A percentile compares a stretch with the other conserved stretches of the same genome.
phyloP scores from a whole-genome alignment of 768 basidiomycete genomes.

The Auricularia sp. region DNA sequence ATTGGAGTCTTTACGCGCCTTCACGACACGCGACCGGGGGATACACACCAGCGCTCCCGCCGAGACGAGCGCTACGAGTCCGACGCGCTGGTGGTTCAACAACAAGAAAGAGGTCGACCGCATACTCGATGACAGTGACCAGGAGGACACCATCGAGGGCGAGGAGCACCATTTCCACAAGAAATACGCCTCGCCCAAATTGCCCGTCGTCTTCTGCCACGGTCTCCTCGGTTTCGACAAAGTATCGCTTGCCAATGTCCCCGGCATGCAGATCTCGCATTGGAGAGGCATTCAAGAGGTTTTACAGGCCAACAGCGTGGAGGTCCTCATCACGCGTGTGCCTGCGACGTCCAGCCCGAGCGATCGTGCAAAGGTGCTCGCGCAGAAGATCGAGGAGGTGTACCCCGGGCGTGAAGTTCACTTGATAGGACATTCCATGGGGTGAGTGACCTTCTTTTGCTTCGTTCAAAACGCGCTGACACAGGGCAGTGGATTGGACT shows the following conservation, averaged over 20 bases:
- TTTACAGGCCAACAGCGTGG: slow-evolving; percentile 75
- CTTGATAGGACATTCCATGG: slow-evolving; percentile 48
- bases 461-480: slow-evolving; percentile 20
- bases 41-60: slow-evolving; percentile 12
- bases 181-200: slow-evolving; percentile 67
- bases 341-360: slow-evolving; percentile 85
- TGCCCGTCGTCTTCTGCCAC: slow-evolving; percentile 92
- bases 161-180: slow-evolving; percentile 36
- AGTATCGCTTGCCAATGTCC: slow-evolving; percentile 64
- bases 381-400: slow-evolving; percentile 63
- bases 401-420: slow-evolving; percentile 83
- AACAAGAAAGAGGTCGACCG: slow-evolving; percentile 35
- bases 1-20: not conserved
- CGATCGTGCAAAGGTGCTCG: slow-evolving; percentile 86
- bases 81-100: slow-evolving; percentile 41
- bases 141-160: slow-evolving; percentile 36
- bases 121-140: slow-evolving; percentile 45
- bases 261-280: slow-evolving; percentile 72
- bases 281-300: slow-evolving; percentile 97
- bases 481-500: slow-evolving; percentile 80
- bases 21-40: slow-evolving; percentile 11
- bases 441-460: not conserved
- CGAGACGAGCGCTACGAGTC: not conserved
- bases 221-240: slow-evolving; percentile 87
- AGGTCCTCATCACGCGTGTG: slow-evolving; percentile 88